These are phyloP conservation scores for Umbilicus rupestris DNA, from an alignment of 164 flowering plant species.

Conservation along the genomic window DNA sequence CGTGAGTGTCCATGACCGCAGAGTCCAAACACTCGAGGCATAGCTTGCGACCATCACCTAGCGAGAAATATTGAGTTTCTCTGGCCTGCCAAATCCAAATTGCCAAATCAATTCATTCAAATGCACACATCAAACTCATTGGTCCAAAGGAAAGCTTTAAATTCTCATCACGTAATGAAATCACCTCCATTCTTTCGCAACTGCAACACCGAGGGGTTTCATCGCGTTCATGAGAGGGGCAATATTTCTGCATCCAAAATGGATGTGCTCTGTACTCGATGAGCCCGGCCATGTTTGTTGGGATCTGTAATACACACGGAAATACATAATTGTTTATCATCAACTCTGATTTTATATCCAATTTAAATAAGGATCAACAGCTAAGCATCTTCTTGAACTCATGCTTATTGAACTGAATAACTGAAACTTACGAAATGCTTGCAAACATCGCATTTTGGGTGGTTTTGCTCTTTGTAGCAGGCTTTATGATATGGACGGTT, in stretches of 20 bases:
- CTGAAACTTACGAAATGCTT: conserved; percentile 52
- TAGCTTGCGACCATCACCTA: conserved; percentile 59
- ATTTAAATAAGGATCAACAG: not conserved
- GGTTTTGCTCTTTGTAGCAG: conserved; percentile 81
- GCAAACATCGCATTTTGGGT: conserved; percentile 97
- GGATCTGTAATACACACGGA: conserved; percentile 27
- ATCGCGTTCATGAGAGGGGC: conserved; percentile 54
- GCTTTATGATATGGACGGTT: conserved; percentile 78
- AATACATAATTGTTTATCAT: not conserved
- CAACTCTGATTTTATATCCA: not conserved
- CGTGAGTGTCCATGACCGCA: conserved; percentile 46
- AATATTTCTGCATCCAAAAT: conserved; percentile 52
- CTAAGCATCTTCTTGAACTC: too few relatives aligned
- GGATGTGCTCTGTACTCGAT: conserved; percentile 59
- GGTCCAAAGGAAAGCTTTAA: not conserved
- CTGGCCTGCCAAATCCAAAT: conserved; percentile 27
- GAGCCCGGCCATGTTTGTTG: conserved; percentile 44
- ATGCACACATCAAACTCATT: not conserved
- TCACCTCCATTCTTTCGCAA: conserved; percentile 83
- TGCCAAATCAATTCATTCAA: not conserved
- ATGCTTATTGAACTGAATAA: not conserved
- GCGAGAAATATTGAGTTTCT: conserved; percentile 34
- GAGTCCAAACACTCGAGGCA: conserved; percentile 67
- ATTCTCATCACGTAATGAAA: conserved; percentile 2
- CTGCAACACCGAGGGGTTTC: conserved; percentile 58